Evolutionary conservation across 805 yeast species (phyloP), one percentile per base, ranked within the genome.

Genomic region (Schizosaccharomyces cryophilus): DNA sequence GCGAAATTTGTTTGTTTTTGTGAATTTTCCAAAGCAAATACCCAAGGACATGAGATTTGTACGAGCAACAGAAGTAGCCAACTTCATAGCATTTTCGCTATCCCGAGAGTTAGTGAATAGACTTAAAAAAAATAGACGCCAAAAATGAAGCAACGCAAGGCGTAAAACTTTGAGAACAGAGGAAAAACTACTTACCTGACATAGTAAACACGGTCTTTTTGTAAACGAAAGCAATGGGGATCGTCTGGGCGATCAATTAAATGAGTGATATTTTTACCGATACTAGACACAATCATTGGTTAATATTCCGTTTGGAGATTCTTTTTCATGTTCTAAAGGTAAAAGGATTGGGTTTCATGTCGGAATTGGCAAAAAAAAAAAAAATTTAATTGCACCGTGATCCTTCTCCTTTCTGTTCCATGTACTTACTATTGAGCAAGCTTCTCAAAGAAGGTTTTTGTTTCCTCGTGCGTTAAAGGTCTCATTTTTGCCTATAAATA

Each of bases 1-100:
- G 73, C 95, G 80, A 75, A 93, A 93, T 73, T 93, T 93, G 38
- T 96, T 96, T 2, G 96, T 85, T 76, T 93, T 93, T 59, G 98
- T 93, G 76, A 93, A 93, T 71, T 93, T 93, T 21, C 98, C 98
- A 63, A 93, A 76, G 73, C 98, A 93, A 3, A 84, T 79, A 47
- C 98, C 98, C 38, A 93, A 72, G 0, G 96, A 86, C 94, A 90
- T 87, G 65, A 93, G 77, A 68, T 87, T 85, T 55, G 81, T 80
- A 75, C 98, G 81, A 47, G 95, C 85, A 3, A 90, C 85, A 35
- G 90, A 82, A 0, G 96, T 88, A 59, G 98, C 97, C 64, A 83
- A 78, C 66, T 84, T 84, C 66, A 64, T 64, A n/a, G 64, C 65
- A 1, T 38, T 42, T 54, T 64, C 65, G 21, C 65, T 63, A 45